Evolutionary conservation across 2,329 filamentous ascomycete species (phyloP).

Genomic region (Setomelanomma holmii): DNA sequence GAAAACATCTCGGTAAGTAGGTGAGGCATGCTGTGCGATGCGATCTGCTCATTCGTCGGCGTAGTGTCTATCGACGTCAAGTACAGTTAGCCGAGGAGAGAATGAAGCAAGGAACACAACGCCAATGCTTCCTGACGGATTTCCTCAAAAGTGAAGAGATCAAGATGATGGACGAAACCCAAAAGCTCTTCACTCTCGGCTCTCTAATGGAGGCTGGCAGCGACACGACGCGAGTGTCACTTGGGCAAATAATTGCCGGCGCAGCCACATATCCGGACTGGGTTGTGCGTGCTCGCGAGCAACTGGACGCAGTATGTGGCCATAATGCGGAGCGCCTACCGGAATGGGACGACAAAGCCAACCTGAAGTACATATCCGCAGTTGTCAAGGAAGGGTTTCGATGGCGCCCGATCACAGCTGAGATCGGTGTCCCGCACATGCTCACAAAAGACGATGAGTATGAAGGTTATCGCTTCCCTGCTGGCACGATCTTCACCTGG

Average conservation of each 20-base stretch:
- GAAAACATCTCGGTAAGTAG: conserved; percentile 16
- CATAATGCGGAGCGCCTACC: conserved; percentile 18
- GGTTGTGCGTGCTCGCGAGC: conserved; percentile 21
- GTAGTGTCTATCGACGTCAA: neutral
- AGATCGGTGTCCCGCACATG: conserved; percentile 26
- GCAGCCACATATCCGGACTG: conserved; percentile 25
- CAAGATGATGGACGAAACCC: conserved; percentile 27
- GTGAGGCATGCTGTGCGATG: conserved; percentile 22
- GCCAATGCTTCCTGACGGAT: conserved; percentile 54
- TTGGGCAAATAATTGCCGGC: conserved; percentile 28
- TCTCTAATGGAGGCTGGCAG: conserved; percentile 36
- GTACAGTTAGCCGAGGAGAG: neutral
- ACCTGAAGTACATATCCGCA: conserved; percentile 20
- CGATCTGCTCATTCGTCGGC: neutral
- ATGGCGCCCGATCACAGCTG: conserved; percentile 25
- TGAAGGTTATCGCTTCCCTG: conserved; percentile 25
- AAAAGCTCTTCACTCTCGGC: conserved; percentile 46
- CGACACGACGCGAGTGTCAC: conserved; percentile 29
- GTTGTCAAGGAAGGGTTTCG: conserved; percentile 28
- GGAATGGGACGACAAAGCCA: conserved; percentile 13
- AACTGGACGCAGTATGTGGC: conserved; percentile 28
- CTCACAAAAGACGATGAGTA: conserved; percentile 26
- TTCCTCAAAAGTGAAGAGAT: conserved; percentile 48
- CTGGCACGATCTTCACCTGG: conserved; percentile 23
- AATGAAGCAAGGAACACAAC: conserved; percentile 20